phyloP scores from a whole-genome alignment of 1,139 yeast species.

The Blastobotrys capitulatus region DNA sequence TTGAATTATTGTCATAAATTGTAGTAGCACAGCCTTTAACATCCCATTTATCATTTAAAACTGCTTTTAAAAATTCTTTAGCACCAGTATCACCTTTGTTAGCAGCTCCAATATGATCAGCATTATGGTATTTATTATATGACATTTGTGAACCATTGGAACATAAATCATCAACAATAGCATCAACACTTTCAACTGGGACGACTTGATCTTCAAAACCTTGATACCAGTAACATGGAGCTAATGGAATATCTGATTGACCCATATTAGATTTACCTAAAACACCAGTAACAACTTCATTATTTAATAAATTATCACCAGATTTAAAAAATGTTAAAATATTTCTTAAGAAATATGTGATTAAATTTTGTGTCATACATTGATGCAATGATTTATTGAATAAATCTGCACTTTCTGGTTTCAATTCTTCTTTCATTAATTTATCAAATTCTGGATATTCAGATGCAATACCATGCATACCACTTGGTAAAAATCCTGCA shows the following conservation, averaged over 20 bases:
- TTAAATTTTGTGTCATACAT: conserved; percentile 18
- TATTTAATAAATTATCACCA: conserved; percentile 18
- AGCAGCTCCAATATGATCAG: background rate
- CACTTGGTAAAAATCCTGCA: conserved; percentile 30
- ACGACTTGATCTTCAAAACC: conserved; percentile 28
- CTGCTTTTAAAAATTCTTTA: background rate
- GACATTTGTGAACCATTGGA: conserved; percentile 13
- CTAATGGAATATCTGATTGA: conserved; percentile 21
- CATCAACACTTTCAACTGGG: conserved; percentile 21
- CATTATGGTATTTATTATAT: conserved; percentile 28
- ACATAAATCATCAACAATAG: conserved; percentile 3
- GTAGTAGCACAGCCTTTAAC: background rate
- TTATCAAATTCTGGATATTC: conserved; percentile 25
- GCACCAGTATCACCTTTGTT: background rate
- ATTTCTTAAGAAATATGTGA: conserved; percentile 17
- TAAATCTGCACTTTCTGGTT: conserved; percentile 12
- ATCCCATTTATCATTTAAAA: background rate
- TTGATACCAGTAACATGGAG: conserved; percentile 28
- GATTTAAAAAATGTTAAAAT: conserved; percentile 19
- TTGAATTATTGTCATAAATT: background rate
- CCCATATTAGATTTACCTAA: conserved; percentile 18
- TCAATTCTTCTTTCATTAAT: conserved; percentile 13
- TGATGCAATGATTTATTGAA: conserved; percentile 15
- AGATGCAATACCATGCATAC: conserved; percentile 26
- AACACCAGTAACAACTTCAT: conserved; percentile 12